Evolutionary conservation across 306 rosid species (phyloP), one percentile per base, ranked within the genome.

Genomic region (Lathyrus oleraceus): DNA sequence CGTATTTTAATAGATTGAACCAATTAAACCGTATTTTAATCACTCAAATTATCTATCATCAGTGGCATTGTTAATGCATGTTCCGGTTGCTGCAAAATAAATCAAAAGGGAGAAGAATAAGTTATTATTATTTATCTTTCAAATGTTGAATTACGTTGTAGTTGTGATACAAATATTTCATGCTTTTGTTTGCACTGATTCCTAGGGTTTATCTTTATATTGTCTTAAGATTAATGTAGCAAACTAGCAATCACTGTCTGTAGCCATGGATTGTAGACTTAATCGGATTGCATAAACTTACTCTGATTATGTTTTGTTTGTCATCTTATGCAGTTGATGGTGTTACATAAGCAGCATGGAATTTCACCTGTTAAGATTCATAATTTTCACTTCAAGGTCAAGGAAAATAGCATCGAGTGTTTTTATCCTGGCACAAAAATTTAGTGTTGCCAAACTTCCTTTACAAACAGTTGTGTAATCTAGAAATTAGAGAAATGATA

Each of bases 381-480:
- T 38, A 88, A 83, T 58, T 88, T 94, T 65, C 99, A 94, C 43
- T 94, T 84, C 88, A 84, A 75, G 79, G 72, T 88, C 68, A 94
- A 84, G 83, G 97, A 94, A 81, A 94, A 81, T 39, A 48, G 84
- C 73, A 58, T 85, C 0, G 97, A 87, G 28, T 94, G 82, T 67
- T 94, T 94, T 73, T 88, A 73, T 82, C 91, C 99, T 10, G 99
- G 99, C 64, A 88, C 92, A 81, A 84, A 73, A 73, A 45, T 81
- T 71, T 83, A 62, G 61, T 36, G 42, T n/a, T 39, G 15, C 44
- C 19, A 20, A 40, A 49, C 56, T 48, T 15, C 64, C 40, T 16
- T 10, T 59, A 70, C 66, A 12, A 13, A 59, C 17, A 49, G 57
- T 40, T 56, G 21, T 76, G 70, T 28, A 68, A 45, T 67, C 43